A percentile compares a stretch with the other conserved stretches of the same genome.
These are phyloP conservation scores for Fremontodendron californicum DNA, from an alignment of 345 rosid genomes.

Conservation along the genomic window DNA sequence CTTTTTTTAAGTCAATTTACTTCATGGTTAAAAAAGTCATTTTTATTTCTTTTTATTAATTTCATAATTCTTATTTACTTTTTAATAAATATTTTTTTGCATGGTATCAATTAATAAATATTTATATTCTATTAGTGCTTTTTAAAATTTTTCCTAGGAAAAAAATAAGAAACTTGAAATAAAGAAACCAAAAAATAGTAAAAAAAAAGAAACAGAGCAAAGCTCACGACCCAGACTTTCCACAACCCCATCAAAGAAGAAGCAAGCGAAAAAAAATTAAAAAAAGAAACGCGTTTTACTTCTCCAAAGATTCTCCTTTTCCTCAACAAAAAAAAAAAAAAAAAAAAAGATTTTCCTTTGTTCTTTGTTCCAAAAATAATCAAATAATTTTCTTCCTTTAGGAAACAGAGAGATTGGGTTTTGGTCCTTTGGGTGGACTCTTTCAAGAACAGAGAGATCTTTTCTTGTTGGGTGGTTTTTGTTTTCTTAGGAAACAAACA, in stretches of 20 bases:
- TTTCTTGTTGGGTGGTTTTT: neutral
- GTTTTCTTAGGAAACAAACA: neutral
- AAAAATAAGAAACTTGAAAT: neutral
- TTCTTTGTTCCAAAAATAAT: too few species aligned
- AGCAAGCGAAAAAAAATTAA: neutral
- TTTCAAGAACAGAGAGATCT: neutral
- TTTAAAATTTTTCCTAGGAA: too few species aligned
- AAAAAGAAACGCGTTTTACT: neutral
- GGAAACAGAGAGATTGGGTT: neutral
- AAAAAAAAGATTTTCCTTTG: too few species aligned
- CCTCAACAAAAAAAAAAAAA: neutral
- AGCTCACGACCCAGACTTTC: slow-evolving; percentile 1
- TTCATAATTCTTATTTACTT: too few species aligned
- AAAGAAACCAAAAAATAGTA: neutral
- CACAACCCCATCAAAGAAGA: neutral
- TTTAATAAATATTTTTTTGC: too few species aligned
- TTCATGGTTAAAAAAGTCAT: too few species aligned
- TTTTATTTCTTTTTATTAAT: too few species aligned
- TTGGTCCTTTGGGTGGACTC: neutral
- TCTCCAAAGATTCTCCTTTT: neutral
- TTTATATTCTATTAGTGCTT: too few species aligned
- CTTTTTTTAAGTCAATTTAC: too few species aligned
- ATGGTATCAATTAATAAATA: too few species aligned
- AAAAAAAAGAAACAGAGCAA: neutral
- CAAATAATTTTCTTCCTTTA: neutral